Evolutionary conservation across 768 basidiomycete genomes (phyloP), one percentile per base, ranked within the genome.

Genomic region (Podaxis sp.): DNA sequence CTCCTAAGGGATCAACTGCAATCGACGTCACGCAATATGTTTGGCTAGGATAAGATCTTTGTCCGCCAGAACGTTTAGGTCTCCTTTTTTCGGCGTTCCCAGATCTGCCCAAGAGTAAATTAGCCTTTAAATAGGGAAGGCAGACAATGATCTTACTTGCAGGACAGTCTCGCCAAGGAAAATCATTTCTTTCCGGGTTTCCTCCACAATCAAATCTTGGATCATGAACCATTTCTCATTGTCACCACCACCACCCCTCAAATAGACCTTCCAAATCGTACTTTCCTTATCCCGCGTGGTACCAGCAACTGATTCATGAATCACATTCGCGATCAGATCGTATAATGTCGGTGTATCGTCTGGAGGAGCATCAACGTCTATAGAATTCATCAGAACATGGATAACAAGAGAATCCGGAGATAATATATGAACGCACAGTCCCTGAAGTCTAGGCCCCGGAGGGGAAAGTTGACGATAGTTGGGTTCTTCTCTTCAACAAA

Each of bases 401-500:
- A 65, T 64, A 66, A 55, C 19, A 63, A 67, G 59, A 65, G 63
- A 47, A 60, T 58, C 52, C 66, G 70, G 66, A 67, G 69, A 60
- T 61, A 66, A 67, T 60, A 55, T 67, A 67, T 63, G 43, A 7
- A 80, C 94, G 69, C 73, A 97, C 97, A 98, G 55, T 94, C 94
- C 68, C 78, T 79, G 73, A 99, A 90, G 74, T 99, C 96, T 19
- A 98, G 83, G 3, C 96, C 96, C 62, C 91, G 85, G 25, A 98
- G 80, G 2, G 96, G 96, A 70, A 97, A 99, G 71, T 96, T 99
- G 67, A 99, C 92, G 64, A 99, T 96, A 1, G 97, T 99, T 7
- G 96, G 96, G 70, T 99, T 99, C 76, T 97, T 97, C 75, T 99
- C 97, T 74, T 98, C 96, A 5, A 98, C 95, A 69, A 98, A 98